phyloP scores from a whole-genome alignment of 2,329 filamentous ascomycete genomes.

The Ramichloridium luteum region DNA sequence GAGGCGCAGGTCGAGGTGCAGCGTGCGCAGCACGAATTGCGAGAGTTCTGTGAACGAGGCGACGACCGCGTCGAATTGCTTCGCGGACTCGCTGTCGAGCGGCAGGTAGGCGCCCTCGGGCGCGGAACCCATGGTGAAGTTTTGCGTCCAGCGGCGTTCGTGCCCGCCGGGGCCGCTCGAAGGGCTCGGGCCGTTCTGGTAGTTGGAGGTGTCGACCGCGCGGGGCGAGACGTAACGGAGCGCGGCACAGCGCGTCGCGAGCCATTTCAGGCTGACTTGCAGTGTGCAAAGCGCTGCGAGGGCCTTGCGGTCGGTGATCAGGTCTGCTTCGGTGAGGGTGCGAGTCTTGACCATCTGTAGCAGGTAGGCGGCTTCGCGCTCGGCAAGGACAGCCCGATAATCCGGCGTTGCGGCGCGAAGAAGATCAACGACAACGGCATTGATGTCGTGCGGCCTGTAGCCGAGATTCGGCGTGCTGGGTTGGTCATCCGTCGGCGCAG shows the following conservation, averaged over 20 bases:
- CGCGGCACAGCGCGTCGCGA: constrained; percentile 68
- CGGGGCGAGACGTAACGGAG: constrained; percentile 71
- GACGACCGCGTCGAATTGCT: constrained; percentile 79
- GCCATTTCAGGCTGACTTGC: constrained; percentile 98
- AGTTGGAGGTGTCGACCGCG: constrained; percentile 51
- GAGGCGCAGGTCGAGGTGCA: constrained; percentile 81
- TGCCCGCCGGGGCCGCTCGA: constrained; percentile 29
- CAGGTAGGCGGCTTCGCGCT: constrained; percentile 42
- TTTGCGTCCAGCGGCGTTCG: constrained; percentile 62
- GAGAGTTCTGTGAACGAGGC: constrained; percentile 72
- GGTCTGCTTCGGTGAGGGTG: constrained; percentile 61
- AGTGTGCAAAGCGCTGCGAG: constrained; percentile 75
- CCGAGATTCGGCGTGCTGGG: no score
- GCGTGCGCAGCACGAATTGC: constrained; percentile 63
- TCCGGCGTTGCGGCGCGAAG: constrained; percentile 43
- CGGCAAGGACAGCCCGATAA: constrained; percentile 49
- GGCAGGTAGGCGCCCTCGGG: constrained; percentile 66
- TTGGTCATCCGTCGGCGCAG: neutral
- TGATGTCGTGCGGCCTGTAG: constrained; percentile 66
- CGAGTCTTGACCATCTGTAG: constrained; percentile 43
- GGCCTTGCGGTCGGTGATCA: constrained; percentile 80
- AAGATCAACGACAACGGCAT: constrained; percentile 55
- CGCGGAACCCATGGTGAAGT: constrained; percentile 11
- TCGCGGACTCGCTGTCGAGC: constrained; percentile 71
- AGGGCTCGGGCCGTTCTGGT: constrained; percentile 20